Conservation (phyloP, 2,329 filamentous ascomycete species). For the Pseudopithomyces maydicus region DNA sequence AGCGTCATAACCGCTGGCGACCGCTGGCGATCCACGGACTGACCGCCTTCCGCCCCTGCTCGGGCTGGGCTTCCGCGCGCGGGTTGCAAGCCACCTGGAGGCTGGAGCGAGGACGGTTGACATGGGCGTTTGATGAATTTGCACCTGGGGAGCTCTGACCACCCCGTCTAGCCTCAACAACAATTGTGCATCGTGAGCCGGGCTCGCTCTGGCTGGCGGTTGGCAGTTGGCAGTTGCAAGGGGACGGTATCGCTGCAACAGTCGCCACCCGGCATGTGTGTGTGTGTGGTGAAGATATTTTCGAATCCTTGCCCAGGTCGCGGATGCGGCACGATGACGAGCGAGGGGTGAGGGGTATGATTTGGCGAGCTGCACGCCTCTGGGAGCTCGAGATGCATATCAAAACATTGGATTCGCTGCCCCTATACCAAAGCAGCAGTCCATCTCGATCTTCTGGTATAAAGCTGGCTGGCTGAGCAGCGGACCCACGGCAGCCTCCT, state of each 20-base stretch:
- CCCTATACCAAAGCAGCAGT: background rate
- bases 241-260: background rate
- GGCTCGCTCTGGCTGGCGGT: too few relatives aligned
- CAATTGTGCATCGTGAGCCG: constrained; percentile 34
- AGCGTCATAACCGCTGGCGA: constrained; percentile 16
- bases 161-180: constrained; percentile 28
- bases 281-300: constrained; percentile 2
- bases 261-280: constrained; percentile 1
- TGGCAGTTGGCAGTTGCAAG: background rate
- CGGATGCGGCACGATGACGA: constrained; percentile 6
- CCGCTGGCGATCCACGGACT: constrained; percentile 14
- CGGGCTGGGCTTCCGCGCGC: constrained; percentile 9
- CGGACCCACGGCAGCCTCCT: background rate
- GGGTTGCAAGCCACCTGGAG: constrained; percentile 13
- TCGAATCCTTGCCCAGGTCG: constrained; percentile 8
- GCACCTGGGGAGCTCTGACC: constrained; percentile 26
- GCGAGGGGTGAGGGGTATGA: constrained; percentile 10
- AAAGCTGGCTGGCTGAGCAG: background rate
- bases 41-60: constrained; percentile 23
- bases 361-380: constrained; percentile 17
- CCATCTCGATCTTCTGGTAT: background rate
- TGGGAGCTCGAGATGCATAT: constrained; percentile 5
- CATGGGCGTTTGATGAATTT: constrained; percentile 21
- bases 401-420: background rate
- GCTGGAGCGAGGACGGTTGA: constrained; percentile 10